phyloP scores from a whole-genome alignment of 495 filamentous ascomycete species.

The Xylaria scruposa region DNA sequence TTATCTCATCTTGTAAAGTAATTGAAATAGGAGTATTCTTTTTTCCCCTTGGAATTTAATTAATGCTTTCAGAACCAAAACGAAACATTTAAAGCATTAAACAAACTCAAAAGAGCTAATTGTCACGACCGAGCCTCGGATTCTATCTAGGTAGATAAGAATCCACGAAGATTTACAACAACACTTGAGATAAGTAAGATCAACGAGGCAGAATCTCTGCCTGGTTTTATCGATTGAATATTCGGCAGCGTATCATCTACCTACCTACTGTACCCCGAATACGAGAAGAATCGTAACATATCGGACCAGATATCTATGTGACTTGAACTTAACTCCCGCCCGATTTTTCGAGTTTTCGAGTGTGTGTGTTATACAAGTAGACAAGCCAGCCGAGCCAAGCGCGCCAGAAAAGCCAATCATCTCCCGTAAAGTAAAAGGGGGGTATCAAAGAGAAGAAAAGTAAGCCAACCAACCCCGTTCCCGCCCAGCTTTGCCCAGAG shows the following conservation, averaged over 20 bases:
- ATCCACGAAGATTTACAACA: no score
- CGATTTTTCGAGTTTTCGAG: neutral
- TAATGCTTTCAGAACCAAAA: no score
- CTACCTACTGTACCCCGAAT: neutral
- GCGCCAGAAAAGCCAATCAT: neutral
- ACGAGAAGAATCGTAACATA: neutral
- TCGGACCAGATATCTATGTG: neutral
- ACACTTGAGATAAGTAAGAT: no score
- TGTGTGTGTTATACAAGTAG: neutral
- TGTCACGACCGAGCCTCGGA: no score
- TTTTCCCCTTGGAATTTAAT: no score
- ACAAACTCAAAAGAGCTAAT: no score
- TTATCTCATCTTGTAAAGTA: no score
- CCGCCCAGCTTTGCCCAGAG: neutral
- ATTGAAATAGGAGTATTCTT: no score
- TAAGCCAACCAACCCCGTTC: no score
- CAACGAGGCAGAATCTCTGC: no score
- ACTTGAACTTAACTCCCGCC: neutral
- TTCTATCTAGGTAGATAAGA: no score
- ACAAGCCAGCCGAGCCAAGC: neutral
- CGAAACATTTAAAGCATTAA: no score
- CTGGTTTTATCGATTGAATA: neutral
- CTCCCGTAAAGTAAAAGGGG: neutral
- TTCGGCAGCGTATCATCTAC: neutral
- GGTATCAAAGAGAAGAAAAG: conserved; percentile 15